Conservation (phyloP, 83 land plant species). For the Isoetes engelmannii region DNA sequence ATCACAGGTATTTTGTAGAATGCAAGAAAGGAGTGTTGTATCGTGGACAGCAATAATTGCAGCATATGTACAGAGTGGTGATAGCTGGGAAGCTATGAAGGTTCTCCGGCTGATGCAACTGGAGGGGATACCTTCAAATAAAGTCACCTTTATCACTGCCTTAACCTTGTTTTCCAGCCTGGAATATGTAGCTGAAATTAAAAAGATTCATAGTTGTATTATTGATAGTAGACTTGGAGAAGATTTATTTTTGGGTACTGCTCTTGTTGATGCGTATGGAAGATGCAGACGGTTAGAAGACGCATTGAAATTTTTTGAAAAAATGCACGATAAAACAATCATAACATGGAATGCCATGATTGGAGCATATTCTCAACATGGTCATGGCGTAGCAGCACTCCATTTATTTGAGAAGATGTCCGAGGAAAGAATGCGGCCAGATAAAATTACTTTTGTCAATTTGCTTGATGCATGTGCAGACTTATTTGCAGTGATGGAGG, state of each 20-base stretch:
- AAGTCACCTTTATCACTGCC: neutral
- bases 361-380: constrained; percentile 1
- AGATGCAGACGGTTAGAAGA: neutral
- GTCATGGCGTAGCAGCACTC: neutral
- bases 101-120: neutral
- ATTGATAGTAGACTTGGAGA: neutral
- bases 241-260: neutral
- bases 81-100: neutral
- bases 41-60: constrained; percentile 8
- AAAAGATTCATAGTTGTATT: neutral
- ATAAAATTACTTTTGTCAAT: neutral
- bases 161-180: neutral
- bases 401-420: neutral
- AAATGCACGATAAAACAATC: neutral
- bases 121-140: neutral
- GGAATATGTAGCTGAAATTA: neutral
- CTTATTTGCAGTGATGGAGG: neutral
- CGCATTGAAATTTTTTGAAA: neutral
- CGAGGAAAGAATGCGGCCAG: neutral
- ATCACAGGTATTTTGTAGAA: neutral
- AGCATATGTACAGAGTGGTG: constrained; percentile 2
- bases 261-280: neutral
- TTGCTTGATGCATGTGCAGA: constrained; percentile 1
- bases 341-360: constrained; percentile 7
- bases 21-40: neutral